Percentiles rank a stretch among this genome's conserved stretches.
phyloP scores from a whole-genome alignment of 352 stramenopile species.

The Globisporangium middletonii region DNA sequence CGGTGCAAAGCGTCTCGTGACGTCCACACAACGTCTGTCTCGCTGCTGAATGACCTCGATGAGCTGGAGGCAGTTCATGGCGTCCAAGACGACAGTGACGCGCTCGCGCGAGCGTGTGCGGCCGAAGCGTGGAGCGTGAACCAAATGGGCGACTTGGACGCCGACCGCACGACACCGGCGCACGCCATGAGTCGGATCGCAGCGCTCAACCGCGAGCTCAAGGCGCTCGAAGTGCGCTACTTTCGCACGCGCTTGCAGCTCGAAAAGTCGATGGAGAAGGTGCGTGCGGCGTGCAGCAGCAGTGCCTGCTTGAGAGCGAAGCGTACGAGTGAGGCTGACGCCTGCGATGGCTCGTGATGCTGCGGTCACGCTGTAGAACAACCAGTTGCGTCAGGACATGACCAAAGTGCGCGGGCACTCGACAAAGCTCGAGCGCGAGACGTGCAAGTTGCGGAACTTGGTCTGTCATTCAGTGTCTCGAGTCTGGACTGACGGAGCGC shows the following conservation, averaged over 20 bases:
- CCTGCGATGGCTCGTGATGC: not conserved
- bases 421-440: conserved; percentile 52
- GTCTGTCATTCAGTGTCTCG: conserved; percentile 11
- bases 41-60: not conserved
- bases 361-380: conserved; percentile 25
- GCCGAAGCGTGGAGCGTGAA: conserved; percentile 7
- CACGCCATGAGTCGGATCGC: conserved; percentile 52
- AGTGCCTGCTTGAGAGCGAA: not conserved
- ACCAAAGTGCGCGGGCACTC: conserved; percentile 24
- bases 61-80: not conserved
- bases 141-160: conserved; percentile 20
- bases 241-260: conserved; percentile 68
- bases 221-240: conserved; percentile 67
- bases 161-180: conserved; percentile 24
- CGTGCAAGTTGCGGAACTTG: conserved; percentile 54
- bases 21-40: not conserved
- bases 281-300: conserved; percentile 6
- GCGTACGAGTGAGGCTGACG: not conserved
- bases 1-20: not conserved
- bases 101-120: not conserved
- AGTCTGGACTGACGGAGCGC: not conserved
- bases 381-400: conserved; percentile 50
- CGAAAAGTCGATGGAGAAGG: conserved; percentile 65
- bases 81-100: conserved; percentile 1
- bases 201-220: conserved; percentile 60